phyloP scores from a whole-genome alignment of 176 grass and related monocot species.

The Carex parvula region DNA sequence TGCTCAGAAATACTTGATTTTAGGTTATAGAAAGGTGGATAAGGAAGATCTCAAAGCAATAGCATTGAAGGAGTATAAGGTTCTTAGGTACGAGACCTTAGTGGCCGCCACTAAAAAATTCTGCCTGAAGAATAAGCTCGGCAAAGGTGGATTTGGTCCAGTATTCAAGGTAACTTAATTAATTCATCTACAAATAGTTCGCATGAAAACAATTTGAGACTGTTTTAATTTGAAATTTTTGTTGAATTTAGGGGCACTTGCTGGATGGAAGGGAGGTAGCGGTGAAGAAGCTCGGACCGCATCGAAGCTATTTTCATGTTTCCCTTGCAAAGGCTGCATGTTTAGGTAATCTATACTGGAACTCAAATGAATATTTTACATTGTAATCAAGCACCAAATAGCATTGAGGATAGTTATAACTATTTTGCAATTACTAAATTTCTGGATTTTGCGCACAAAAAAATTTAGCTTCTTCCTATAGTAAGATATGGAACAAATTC shows the following conservation, averaged over 20 bases:
- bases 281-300: slow-evolving; percentile 59
- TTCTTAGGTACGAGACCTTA: slow-evolving; percentile 8
- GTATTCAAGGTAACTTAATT: slow-evolving; percentile 45
- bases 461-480: neutral
- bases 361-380: too few species aligned
- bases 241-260: slow-evolving; percentile 35
- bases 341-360: neutral
- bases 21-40: too few species aligned
- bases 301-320: slow-evolving; percentile 29
- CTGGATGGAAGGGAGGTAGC: slow-evolving; percentile 78
- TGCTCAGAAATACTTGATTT: too few species aligned
- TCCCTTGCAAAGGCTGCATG: neutral
- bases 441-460: neutral
- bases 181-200: neutral
- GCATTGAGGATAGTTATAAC: neutral
- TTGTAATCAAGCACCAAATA: neutral
- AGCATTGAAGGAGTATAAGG: too few species aligned
- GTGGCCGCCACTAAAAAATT: slow-evolving; percentile 51
- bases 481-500: neutral
- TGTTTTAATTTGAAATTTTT: too few species aligned
- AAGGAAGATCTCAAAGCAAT: too few species aligned
- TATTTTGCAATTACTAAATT: neutral
- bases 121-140: slow-evolving; percentile 52
- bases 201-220: neutral
- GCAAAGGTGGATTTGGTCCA: slow-evolving; percentile 81